Conservation (phyloP, 768 basidiomycete genomes). For the Krasilnikovozyma curviuscula region DNA sequence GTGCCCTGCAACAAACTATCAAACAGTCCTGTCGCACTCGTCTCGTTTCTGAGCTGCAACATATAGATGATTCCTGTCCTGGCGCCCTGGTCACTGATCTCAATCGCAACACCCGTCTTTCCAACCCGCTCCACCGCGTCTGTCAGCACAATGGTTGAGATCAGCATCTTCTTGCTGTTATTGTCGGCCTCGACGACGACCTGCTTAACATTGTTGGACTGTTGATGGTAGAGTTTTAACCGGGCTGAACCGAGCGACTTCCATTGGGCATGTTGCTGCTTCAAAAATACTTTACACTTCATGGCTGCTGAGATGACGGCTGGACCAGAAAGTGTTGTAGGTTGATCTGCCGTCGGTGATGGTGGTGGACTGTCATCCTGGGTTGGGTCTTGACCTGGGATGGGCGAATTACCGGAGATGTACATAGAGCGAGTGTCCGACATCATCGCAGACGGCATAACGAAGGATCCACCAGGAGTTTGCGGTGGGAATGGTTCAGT, state of each 20-base stretch:
- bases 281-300: constrained; percentile 95
- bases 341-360: constrained; percentile 48
- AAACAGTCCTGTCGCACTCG: constrained; percentile 62
- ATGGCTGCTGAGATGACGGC: constrained; percentile 66
- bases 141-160: constrained; percentile 85
- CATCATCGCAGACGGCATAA: constrained; percentile 19
- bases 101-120: constrained; percentile 92
- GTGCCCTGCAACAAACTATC: constrained; percentile 72
- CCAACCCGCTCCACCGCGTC: constrained; percentile 98
- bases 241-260: constrained; percentile 77
- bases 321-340: constrained; percentile 39
- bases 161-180: constrained; percentile 48
- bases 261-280: constrained; percentile 92
- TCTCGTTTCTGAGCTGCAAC: constrained; percentile 85
- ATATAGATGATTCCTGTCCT: constrained; percentile 91
- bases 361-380: constrained; percentile 53
- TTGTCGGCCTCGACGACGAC: constrained; percentile 78
- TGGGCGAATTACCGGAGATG: constrained; percentile 4
- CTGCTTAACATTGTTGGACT: constrained; percentile 78
- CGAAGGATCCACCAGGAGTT: constrained; percentile 19
- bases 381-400: constrained; percentile 8
- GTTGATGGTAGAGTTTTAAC: constrained; percentile 65
- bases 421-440: constrained; percentile 15
- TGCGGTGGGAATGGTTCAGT: constrained; percentile 23
- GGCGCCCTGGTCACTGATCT: constrained; percentile 74